These are phyloP conservation scores for Luffa acutangula DNA, from an alignment of 306 rosid species.

Conservation along the genomic window DNA sequence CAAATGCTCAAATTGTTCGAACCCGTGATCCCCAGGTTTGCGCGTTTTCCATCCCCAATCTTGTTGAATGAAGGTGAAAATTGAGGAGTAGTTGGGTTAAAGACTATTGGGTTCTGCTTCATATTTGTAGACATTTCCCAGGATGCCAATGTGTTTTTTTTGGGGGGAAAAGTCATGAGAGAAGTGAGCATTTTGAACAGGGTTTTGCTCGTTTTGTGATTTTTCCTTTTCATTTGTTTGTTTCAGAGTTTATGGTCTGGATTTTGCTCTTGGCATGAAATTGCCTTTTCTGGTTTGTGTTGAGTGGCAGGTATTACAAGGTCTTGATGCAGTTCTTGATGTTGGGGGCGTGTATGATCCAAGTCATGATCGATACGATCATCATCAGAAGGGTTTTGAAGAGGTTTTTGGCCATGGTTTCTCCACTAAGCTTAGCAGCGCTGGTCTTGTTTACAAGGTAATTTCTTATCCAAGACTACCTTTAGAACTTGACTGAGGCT, in stretches of 20 bases:
- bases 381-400: slow-evolving; percentile 91
- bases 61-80: background rate
- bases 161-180: background rate
- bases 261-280: background rate
- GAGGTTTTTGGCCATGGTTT: slow-evolving; percentile 89
- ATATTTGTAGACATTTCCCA: background rate
- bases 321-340: slow-evolving; percentile 93
- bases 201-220: background rate
- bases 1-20: slow-evolving; percentile 70
- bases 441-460: slow-evolving; percentile 94
- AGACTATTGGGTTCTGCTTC: background rate
- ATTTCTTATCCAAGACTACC: slow-evolving; percentile 2
- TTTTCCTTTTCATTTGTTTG: background rate
- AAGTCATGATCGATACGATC: slow-evolving; percentile 67
- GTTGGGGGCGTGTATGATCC: slow-evolving; percentile 95
- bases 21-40: slow-evolving; percentile 71
- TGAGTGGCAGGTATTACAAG: slow-evolving; percentile 56
- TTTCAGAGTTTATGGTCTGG: background rate
- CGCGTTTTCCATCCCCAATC: background rate
- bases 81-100: background rate
- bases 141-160: background rate
- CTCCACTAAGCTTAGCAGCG: slow-evolving; percentile 87
- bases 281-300: background rate
- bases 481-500: background rate
- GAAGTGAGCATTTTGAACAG: background rate